A percentile compares a stretch with the other conserved stretches of the same genome.
These are phyloP conservation scores for Claviceps purpurea DNA, from an alignment of 2,329 filamentous ascomycete species.

Conservation along the genomic window DNA sequence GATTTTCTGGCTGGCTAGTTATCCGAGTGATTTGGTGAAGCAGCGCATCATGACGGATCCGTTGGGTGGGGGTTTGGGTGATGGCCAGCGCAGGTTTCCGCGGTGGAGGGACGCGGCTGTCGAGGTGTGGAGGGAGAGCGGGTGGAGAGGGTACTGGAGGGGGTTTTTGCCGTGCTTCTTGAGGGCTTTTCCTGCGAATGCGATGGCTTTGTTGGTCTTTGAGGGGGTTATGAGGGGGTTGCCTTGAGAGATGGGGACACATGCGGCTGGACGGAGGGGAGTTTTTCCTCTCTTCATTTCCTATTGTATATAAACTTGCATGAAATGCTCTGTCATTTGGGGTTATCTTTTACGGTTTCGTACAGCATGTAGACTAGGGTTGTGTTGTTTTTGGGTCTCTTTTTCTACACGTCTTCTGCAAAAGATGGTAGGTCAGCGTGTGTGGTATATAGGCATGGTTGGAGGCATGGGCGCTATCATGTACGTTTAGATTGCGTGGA, in stretches of 20 bases:
- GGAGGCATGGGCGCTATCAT: not conserved
- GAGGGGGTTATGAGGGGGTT: constrained; percentile 73
- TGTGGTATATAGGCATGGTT: not conserved
- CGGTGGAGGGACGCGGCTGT: constrained; percentile 69
- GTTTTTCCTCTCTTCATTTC: not conserved
- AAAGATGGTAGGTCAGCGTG: not conserved
- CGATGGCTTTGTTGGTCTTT: constrained; percentile 83
- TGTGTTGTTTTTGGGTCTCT: not conserved
- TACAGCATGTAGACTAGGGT: not conserved
- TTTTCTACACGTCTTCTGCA: not conserved
- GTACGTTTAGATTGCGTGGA: too few species aligned
- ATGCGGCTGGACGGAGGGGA: not conserved
- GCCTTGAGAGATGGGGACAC: constrained; percentile 17
- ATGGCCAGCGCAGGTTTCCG: constrained; percentile 54
- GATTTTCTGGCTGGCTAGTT: constrained; percentile 86
- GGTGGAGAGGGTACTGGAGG: constrained; percentile 75
- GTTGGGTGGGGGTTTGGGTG: constrained; percentile 54
- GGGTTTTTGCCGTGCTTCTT: constrained; percentile 91
- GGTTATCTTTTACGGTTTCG: not conserved
- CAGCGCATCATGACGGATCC: constrained; percentile 96
- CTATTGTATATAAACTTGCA: not conserved
- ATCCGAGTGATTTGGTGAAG: constrained; percentile 88
- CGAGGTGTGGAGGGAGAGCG: constrained; percentile 63
- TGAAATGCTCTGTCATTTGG: not conserved
- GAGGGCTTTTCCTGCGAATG: constrained; percentile 90